Percentiles rank a stretch among this genome's conserved stretches.
Evolutionary conservation across 1,139 yeast genomes (phyloP).

Genomic region (Magnusiomyces paraingens): DNA sequence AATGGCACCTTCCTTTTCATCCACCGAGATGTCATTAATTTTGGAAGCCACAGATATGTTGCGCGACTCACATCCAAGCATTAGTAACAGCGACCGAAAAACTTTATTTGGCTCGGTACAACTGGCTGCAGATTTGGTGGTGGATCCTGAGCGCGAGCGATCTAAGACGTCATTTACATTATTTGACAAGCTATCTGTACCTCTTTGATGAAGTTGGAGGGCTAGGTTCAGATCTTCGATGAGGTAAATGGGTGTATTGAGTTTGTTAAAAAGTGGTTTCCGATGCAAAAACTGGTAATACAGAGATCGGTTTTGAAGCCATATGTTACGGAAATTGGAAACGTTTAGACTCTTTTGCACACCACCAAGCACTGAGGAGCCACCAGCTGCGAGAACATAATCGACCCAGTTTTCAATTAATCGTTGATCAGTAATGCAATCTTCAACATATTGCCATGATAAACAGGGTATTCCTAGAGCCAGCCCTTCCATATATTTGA

Average conservation of each 20-base stretch:
- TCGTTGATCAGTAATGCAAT: conserved; percentile 38
- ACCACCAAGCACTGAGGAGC: conserved; percentile 36
- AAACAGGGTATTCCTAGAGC: conserved; percentile 88
- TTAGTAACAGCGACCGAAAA: neutral
- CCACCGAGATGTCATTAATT: conserved; percentile 2
- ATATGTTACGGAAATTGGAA: conserved; percentile 20
- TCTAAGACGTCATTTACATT: conserved; percentile 1
- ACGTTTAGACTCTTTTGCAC: conserved; percentile 22
- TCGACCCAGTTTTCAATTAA: conserved; percentile 40
- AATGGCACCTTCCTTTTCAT: conserved; percentile 9
- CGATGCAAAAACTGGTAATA: conserved; percentile 25
- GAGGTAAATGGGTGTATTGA: conserved; percentile 22
- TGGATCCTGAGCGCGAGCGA: neutral
- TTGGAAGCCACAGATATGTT: conserved; percentile 7
- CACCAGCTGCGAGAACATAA: conserved; percentile 71
- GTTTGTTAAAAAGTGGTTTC: conserved; percentile 17
- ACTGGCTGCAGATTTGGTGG: neutral
- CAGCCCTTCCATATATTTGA: conserved; percentile 76
- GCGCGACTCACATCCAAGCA: neutral
- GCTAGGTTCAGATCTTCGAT: conserved; percentile 13
- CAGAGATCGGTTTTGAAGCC: conserved; percentile 21
- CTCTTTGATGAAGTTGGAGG: neutral
- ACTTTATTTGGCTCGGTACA: neutral
- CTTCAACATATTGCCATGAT: conserved; percentile 53
- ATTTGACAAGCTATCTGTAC: conserved; percentile 7